Base-by-base conservation (phyloP, 2,329 filamentous ascomycete species). In the Scytalidium lignicola region DNA sequence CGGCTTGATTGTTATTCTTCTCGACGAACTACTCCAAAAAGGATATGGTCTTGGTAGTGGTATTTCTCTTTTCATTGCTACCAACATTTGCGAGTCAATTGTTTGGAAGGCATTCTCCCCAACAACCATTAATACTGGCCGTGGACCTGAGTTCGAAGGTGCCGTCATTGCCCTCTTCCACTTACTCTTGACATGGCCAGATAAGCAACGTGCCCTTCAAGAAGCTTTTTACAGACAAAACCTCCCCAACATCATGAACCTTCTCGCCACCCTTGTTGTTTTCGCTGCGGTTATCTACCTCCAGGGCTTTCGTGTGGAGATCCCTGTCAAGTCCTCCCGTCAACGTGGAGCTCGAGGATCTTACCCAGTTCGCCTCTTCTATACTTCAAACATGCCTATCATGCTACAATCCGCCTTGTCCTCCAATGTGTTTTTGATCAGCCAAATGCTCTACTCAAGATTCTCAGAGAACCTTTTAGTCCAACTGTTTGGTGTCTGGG, bases 381-480 rank as follows among this genome's bases (percentile, higher is more conserved):
- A 99, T 79, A 99, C 93, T 68, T 96, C 91, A 71, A 99, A 99
- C 86, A 99, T 99, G 95, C 93, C 93, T 68, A 99, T 99, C 75
- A 99, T 99, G 93, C 82, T 99, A 70, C 95, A 99, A 79, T 97
- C 92, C 43, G 93, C 93, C 62, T 83, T 99, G 61, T 96, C 90
- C 60, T 96, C 92, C 80, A 99, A 99, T 80, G 83, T 99, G 74
- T 99, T 99, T 85, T 79, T 99, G 58, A 90, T 99, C 76, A 93
- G 88, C 69, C 93, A 99, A 80, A 97, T 97, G 91, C 84, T 99
- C 60, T 97, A 95, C 84, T 95, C 89, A 55, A 91, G 92, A 71
- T 97, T 99, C 80, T 93, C 90, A 43, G 93, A 99, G 76, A 99
- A 99, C 80, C 86, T 99, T 55, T 83, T 99, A 51, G 93, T 99